Conservation (phyloP, 768 basidiomycete species). For the Mycena kentingensis region DNA sequence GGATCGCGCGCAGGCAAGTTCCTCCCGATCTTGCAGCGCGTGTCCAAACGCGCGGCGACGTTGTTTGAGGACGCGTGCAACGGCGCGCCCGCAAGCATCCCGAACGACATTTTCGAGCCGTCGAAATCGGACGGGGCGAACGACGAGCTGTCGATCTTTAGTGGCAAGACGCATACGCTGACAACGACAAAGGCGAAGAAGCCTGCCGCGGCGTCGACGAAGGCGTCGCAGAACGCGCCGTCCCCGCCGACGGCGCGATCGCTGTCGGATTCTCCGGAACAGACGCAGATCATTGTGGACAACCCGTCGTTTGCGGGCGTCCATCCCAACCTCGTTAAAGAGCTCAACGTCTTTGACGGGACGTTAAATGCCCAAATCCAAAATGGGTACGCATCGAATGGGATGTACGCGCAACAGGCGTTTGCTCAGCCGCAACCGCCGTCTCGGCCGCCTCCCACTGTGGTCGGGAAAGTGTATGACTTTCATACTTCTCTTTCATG, state of each 20-base stretch:
- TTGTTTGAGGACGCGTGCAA: conserved; percentile 49
- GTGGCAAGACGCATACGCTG: conserved; percentile 71
- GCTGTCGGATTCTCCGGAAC: conserved; percentile 35
- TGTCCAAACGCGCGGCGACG: conserved; percentile 62
- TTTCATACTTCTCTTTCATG: too few species aligned
- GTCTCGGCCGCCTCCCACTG: too few species aligned
- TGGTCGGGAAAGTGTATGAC: too few species aligned
- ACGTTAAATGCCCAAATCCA: conserved; percentile 53
- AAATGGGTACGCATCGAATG: conserved; percentile 43
- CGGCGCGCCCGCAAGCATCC: conserved; percentile 46
- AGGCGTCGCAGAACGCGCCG: conserved; percentile 16
- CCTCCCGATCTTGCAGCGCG: conserved; percentile 63
- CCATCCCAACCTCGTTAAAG: conserved; percentile 58
- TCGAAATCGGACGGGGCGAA: conserved; percentile 48
- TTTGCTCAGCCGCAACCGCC: conserved; percentile 24
- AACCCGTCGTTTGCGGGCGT: conserved; percentile 48
- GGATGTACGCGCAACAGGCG: conserved; percentile 37
- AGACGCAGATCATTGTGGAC: conserved; percentile 34
- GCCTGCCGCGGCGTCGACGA: too few species aligned
- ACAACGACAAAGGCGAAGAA: conserved; percentile 43
- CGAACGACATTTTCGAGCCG: conserved; percentile 61
- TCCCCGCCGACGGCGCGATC: conserved; percentile 27
- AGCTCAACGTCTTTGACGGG: conserved; percentile 58
- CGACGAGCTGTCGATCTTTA: conserved; percentile 75
- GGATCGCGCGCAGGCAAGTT: conserved; percentile 62